Evolutionary conservation across 345 rosid species (phyloP), one percentile per base, ranked within the genome.

Genomic region (Capsella bursapastoris): DNA sequence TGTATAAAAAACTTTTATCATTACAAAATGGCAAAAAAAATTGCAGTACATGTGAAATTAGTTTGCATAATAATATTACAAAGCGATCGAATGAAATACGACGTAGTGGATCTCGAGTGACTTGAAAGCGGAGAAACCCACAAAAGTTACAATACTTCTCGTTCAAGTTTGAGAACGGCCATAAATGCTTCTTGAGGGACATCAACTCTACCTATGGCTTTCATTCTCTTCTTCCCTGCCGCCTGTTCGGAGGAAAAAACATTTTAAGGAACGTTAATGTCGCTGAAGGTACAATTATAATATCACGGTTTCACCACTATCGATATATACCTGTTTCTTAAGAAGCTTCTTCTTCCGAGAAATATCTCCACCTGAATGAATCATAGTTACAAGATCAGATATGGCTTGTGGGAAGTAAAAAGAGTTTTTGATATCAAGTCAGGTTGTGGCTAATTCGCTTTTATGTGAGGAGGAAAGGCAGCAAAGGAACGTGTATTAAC

Each of bases 161-260:
- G 86, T 83, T 95, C 99, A 75, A 95, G 97, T 80, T 92, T 95
- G 73, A 95, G 83, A 35, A 95, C 92, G 31, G 97, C 99, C 99
- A 95, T 95, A 84, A 95, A 95, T 48, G 99, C 99, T 85, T 95
- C 99, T 77, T 95, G 99, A 66, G 99, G 99, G 50, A 95, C 97
- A 76, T 95, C 96, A 9, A 95, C 97, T 84, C 86, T 95, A 35
- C 99, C 99, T 67, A 95, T 87, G 29, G 97, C 83, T 83, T 95
- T 95, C 99, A 95, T 95, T 84, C 99, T 83, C 79, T 90, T 95
- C 93, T 95, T 95, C 69, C 99, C 99, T 78, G 74, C 99, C 65
- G 99, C 97, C 97, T 94, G 83, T 65, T 3, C 16, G 41, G 10
- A 0, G 8, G 34, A n/a, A 22, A 50, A 71, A 13, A 13, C 29